phyloP scores from a whole-genome alignment of 306 rosid species.

The Elaeagnus macrophylla region DNA sequence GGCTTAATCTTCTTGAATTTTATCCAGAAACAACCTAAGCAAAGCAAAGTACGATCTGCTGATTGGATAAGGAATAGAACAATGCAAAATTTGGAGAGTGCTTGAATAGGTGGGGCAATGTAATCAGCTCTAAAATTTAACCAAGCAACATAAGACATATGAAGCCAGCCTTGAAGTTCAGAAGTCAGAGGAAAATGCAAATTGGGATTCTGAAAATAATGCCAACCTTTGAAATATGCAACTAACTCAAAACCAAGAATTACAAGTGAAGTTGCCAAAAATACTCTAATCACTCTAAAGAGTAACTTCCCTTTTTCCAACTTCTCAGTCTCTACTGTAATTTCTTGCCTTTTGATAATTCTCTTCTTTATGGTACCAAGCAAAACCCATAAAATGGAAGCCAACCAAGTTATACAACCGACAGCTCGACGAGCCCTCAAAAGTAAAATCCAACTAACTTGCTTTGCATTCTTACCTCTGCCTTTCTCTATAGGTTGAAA shows the following conservation, averaged over 20 bases:
- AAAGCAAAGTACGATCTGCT: slow-evolving; percentile 66
- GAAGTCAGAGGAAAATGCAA: slow-evolving; percentile 63
- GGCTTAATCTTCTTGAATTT: slow-evolving; percentile 75
- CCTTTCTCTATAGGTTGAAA: slow-evolving; percentile 70
- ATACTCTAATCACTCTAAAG: slow-evolving; percentile 53
- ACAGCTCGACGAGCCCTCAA: slow-evolving; percentile 72
- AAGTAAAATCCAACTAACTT: slow-evolving; percentile 87
- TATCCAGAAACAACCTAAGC: slow-evolving; percentile 85
- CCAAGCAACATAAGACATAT: slow-evolving; percentile 64
- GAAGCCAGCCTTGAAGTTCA: slow-evolving; percentile 64
- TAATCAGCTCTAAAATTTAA: slow-evolving; percentile 63
- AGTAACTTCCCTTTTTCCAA: slow-evolving; percentile 52
- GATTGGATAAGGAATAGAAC: slow-evolving; percentile 84
- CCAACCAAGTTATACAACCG: slow-evolving; percentile 66
- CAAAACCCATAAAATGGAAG: slow-evolving; percentile 54
- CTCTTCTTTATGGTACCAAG: slow-evolving; percentile 70
- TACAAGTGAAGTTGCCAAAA: slow-evolving; percentile 51
- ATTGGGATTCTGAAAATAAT: slow-evolving; percentile 51
- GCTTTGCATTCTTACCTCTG: slow-evolving; percentile 76
- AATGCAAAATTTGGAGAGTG: slow-evolving; percentile 76
- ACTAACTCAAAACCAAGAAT: slow-evolving; percentile 67
- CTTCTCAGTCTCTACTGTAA: slow-evolving; percentile 42
- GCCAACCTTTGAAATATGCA: slow-evolving; percentile 80
- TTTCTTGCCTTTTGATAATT: slow-evolving; percentile 52
- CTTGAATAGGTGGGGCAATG: slow-evolving; percentile 68